Evolutionary conservation across 2,329 filamentous ascomycete genomes (phyloP).

Genomic region (Aureobasidium sp.): DNA sequence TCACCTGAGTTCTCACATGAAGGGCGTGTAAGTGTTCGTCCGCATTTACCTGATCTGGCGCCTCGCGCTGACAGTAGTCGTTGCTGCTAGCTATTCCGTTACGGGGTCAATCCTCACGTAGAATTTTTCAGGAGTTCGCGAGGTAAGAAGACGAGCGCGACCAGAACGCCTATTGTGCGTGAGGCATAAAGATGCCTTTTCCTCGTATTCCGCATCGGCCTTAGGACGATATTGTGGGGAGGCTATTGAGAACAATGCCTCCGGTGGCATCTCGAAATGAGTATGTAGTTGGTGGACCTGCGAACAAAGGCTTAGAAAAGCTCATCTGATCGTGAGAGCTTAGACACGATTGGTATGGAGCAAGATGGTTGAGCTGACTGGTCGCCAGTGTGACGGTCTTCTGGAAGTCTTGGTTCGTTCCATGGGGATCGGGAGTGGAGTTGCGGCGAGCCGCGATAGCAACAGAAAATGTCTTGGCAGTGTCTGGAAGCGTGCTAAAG

Average conservation of each 20-base stretch:
- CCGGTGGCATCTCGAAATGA: neutral
- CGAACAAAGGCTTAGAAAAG: neutral
- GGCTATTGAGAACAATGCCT: neutral
- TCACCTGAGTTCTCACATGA: neutral
- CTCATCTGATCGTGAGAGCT: neutral
- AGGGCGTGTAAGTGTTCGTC: neutral
- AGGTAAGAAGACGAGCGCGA: neutral
- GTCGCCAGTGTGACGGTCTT: neutral
- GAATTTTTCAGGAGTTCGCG: no score
- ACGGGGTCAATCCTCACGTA: no score
- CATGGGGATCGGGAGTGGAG: neutral
- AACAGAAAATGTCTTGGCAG: neutral
- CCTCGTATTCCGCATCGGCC: neutral
- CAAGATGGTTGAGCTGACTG: neutral
- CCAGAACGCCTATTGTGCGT: neutral
- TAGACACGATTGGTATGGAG: neutral
- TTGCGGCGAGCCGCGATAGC: neutral
- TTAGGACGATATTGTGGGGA: neutral
- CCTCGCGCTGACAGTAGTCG: no score
- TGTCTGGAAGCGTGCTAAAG: constrained; percentile 1
- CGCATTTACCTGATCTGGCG: neutral
- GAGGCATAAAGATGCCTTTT: no score
- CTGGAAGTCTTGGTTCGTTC: constrained; percentile 5
- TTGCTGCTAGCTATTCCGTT: no score
- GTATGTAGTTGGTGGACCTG: neutral